Evolutionary conservation across 1,139 yeast species (phyloP).

Genomic region (Scheffersomyces cryptocercus): DNA sequence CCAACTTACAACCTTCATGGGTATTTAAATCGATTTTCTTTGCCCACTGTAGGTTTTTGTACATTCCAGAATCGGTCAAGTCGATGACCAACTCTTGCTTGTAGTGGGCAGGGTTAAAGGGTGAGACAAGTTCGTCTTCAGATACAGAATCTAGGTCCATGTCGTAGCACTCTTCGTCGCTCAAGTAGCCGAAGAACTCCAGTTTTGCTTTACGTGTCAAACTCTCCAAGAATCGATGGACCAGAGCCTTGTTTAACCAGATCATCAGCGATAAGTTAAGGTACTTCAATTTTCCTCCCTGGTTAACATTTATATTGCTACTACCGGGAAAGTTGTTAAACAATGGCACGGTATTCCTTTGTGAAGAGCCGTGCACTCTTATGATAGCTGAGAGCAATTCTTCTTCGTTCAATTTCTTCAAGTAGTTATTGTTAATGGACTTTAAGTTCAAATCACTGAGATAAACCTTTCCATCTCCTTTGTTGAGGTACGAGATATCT

Average conservation of each 20-base stretch:
- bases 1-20: conserved; percentile 31
- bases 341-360: background rate
- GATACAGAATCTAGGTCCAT: conserved; percentile 5
- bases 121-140: conserved; percentile 3
- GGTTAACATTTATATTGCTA: conserved; percentile 2
- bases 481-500: conserved; percentile 28
- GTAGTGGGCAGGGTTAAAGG: conserved; percentile 1
- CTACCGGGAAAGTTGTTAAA: background rate
- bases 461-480: conserved; percentile 42
- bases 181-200: conserved; percentile 13
- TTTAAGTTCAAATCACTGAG: conserved; percentile 45
- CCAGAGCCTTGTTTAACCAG: conserved; percentile 50
- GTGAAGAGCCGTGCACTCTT: conserved; percentile 14
- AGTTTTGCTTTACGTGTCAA: conserved; percentile 3
- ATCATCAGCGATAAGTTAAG: conserved; percentile 49
- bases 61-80: conserved; percentile 61
- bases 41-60: conserved; percentile 59
- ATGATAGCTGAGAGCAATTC: conserved; percentile 37
- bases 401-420: conserved; percentile 33
- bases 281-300: conserved; percentile 21
- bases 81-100: conserved; percentile 38
- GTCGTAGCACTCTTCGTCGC: conserved; percentile 3
- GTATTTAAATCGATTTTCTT: conserved; percentile 32
- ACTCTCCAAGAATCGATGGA: conserved; percentile 32
- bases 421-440: conserved; percentile 35